phyloP scores from a whole-genome alignment of 2,329 filamentous ascomycete species.

The Teratosphaeria zuluensis region DNA sequence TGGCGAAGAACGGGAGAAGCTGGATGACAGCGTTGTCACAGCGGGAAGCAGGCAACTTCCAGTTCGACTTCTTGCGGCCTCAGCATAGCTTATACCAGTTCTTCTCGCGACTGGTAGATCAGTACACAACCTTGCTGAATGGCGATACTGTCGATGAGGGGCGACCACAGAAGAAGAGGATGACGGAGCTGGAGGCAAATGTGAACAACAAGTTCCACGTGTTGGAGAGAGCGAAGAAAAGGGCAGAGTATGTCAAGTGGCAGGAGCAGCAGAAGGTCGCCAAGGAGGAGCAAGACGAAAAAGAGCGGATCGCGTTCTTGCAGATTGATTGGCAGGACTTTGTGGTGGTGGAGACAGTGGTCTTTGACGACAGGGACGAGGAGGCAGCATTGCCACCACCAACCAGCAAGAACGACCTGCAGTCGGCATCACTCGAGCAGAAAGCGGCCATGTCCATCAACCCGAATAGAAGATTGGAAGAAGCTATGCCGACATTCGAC shows the following conservation, averaged over 20 bases:
- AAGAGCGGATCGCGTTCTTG: constrained; percentile 65
- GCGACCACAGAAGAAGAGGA: constrained; percentile 61
- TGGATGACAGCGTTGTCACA: constrained; percentile 88
- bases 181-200: constrained; percentile 64
- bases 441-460: constrained; percentile 83
- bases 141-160: constrained; percentile 59
- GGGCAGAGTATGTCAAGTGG: constrained; percentile 78
- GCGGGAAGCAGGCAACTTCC: constrained; percentile 78
- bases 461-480: constrained; percentile 77
- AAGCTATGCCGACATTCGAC: constrained; percentile 74
- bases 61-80: constrained; percentile 91
- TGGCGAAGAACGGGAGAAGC: constrained; percentile 81
- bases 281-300: constrained; percentile 78
- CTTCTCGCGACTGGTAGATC: constrained; percentile 84
- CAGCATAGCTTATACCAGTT: constrained; percentile 96
- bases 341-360: constrained; percentile 85
- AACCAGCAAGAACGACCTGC: constrained; percentile 79
- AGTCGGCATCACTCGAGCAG: constrained; percentile 89
- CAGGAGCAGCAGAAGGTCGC: constrained; percentile 78
- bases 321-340: constrained; percentile 99
- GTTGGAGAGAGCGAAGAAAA: constrained; percentile 68
- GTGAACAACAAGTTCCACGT: constrained; percentile 70
- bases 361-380: constrained; percentile 84
- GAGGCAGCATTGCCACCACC: constrained; percentile 77
- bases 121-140: constrained; percentile 74